phyloP scores from a whole-genome alignment of 768 basidiomycete species.

The Phlebiopsis flavidoalba region DNA sequence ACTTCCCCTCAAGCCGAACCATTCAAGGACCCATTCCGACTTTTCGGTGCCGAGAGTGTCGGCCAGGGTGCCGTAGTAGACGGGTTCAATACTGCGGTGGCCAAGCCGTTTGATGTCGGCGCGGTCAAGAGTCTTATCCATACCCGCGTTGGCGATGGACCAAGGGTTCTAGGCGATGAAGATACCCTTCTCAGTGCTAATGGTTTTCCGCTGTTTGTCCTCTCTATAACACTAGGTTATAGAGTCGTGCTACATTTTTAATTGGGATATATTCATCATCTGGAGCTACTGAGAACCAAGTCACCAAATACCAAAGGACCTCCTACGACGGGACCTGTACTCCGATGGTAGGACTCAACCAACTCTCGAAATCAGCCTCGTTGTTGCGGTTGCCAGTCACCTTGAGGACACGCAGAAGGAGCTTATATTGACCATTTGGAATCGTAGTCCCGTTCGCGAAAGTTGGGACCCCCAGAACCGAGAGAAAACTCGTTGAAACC shows the following conservation, averaged over 20 bases:
- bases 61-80: constrained; percentile 43
- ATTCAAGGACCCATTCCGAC: constrained; percentile 72
- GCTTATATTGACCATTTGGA: constrained; percentile 37
- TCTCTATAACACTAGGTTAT: neutral
- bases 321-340: constrained; percentile 1
- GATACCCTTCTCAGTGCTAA: constrained; percentile 63
- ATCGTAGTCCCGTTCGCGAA: constrained; percentile 37
- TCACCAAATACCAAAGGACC: too few species aligned
- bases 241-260: neutral
- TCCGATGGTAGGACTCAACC: constrained; percentile 29
- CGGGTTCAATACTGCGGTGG: constrained; percentile 78
- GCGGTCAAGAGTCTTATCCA: constrained; percentile 89
- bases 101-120: constrained; percentile 65
- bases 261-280: neutral
- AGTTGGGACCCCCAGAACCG: constrained; percentile 9
- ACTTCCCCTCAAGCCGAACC: constrained; percentile 81
- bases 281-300: neutral
- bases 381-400: constrained; percentile 37
- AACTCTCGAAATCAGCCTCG: constrained; percentile 40
- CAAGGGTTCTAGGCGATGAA: constrained; percentile 56
- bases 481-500: constrained; percentile 26
- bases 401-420: constrained; percentile 39
- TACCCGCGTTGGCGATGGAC: constrained; percentile 90
- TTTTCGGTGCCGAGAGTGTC: constrained; percentile 44
- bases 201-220: constrained; percentile 56